Evolutionary conservation across 495 filamentous ascomycete species (phyloP).

Genomic region (Terfezia boudieri): DNA sequence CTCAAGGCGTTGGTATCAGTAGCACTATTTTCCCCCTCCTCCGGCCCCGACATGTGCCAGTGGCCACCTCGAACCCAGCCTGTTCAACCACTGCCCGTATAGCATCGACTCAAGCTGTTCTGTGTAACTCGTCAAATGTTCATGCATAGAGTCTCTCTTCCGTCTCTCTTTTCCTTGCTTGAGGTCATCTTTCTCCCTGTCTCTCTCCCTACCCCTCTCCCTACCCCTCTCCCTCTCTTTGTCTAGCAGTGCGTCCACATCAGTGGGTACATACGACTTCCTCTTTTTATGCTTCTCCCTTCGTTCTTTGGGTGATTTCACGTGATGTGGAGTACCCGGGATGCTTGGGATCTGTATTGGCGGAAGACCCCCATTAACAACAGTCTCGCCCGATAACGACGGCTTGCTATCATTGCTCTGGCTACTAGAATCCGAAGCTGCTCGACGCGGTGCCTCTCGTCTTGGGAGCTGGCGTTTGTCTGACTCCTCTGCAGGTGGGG

Average conservation of each 20-base stretch:
- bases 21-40: too few relatives aligned
- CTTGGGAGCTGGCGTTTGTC: not conserved
- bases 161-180: conserved; percentile 36
- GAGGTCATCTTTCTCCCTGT: conserved; percentile 26
- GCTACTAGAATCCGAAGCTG: conserved; percentile 23
- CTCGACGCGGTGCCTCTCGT: not conserved
- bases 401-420: conserved; percentile 23
- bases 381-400: not conserved
- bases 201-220: not conserved
- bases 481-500: not conserved
- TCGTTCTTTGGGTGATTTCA: conserved; percentile 6
- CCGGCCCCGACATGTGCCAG: not conserved
- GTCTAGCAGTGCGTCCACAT: conserved; percentile 23
- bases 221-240: not conserved
- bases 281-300: conserved; percentile 25
- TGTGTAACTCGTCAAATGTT: conserved; percentile 17
- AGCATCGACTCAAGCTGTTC: not conserved
- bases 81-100: not conserved
- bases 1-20: too few relatives aligned
- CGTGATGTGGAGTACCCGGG: not conserved
- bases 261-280: conserved; percentile 79
- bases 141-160: conserved; percentile 49
- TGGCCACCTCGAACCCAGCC: not conserved
- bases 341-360: not conserved
- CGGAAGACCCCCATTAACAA: conserved; percentile 6